Evolutionary conservation across 495 filamentous ascomycete genomes (phyloP).

Genomic region (Penicillium canariense): DNA sequence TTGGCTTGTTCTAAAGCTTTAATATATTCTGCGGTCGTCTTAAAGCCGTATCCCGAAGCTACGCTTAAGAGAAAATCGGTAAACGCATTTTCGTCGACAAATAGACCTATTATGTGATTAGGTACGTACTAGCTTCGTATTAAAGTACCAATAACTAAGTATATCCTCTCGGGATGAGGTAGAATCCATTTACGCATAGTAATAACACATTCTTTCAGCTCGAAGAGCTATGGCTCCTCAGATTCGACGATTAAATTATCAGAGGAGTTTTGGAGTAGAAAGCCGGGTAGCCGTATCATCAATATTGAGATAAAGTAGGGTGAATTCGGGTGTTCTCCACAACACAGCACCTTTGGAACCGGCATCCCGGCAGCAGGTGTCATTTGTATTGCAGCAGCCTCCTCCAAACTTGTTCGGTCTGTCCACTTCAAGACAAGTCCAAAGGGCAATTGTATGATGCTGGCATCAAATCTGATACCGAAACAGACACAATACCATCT

Average conservation of each 20-base stretch:
- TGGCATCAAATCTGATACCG: conserved; percentile 16
- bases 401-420: conserved; percentile 39
- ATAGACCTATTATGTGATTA: conserved; percentile 19
- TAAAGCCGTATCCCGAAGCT: conserved; percentile 12
- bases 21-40: conserved; percentile 19
- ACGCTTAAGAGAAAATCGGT: conserved; percentile 14
- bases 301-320: conserved; percentile 21
- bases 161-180: conserved; percentile 10
- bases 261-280: conserved; percentile 12
- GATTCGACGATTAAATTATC: conserved; percentile 11
- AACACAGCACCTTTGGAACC: conserved; percentile 40
- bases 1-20: conserved; percentile 19
- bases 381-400: conserved; percentile 39
- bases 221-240: conserved; percentile 17
- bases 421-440: conserved; percentile 42
- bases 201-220: conserved; percentile 15
- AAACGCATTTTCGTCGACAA: conserved; percentile 10
- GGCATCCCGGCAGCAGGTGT: conserved; percentile 36
- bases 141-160: conserved; percentile 9
- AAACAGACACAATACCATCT: conserved; percentile 29
- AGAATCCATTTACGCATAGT: conserved; percentile 19
- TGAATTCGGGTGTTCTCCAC: conserved; percentile 36
- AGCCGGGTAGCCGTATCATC: conserved; percentile 16
- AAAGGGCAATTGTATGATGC: conserved; percentile 32
- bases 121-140: conserved; percentile 15